phyloP scores from a whole-genome alignment of 176 grass and related monocot species.

The Zizania latifolia region DNA sequence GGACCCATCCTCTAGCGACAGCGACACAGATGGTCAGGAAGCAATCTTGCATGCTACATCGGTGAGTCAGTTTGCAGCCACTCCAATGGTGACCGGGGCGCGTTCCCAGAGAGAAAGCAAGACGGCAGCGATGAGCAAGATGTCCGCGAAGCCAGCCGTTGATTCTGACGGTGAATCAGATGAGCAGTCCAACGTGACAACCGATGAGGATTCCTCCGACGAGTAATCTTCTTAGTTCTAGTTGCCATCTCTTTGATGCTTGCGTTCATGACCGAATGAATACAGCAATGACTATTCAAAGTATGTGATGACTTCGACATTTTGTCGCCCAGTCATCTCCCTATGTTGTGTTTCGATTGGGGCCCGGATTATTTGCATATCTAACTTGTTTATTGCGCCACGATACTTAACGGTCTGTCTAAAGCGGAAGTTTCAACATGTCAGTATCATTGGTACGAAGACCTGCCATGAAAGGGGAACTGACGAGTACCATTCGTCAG shows the following conservation, averaged over 20 bases:
- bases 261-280: constrained; percentile 26
- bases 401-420: no score
- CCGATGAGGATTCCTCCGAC: constrained; percentile 42
- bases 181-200: constrained; percentile 30
- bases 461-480: no score
- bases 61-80: constrained; percentile 28
- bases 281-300: neutral
- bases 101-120: constrained; percentile 84
- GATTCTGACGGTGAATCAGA: constrained; percentile 36
- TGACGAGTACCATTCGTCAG: no score
- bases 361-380: no score
- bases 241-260: neutral
- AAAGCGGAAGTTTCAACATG: no score
- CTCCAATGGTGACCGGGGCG: constrained; percentile 29
- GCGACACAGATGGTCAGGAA: neutral
- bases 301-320: neutral
- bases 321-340: neutral
- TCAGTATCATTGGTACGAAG: no score
- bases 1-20: constrained; percentile 31
- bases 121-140: constrained; percentile 62
- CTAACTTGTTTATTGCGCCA: no score
- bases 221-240: neutral
- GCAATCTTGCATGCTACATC: constrained; percentile 7
- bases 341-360: constrained; percentile 3
- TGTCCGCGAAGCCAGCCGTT: constrained; percentile 27